Evolutionary conservation across 352 stramenopile species (phyloP), one percentile per base, ranked within the genome.

Genomic region (Phytopythium mirpurense): DNA sequence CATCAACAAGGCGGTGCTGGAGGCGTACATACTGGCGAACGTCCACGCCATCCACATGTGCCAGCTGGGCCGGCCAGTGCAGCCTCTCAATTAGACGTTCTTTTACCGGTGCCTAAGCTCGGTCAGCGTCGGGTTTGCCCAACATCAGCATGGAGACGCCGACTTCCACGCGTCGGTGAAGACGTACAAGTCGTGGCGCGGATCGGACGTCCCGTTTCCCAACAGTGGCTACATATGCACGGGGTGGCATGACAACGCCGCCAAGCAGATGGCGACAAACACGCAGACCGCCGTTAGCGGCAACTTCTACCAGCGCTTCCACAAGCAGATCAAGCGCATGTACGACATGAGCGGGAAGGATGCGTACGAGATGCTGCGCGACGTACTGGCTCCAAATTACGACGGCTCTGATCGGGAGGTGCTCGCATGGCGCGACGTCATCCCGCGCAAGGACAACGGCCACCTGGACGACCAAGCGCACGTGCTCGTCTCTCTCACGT

Each of bases 21-120:
- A 60, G 5, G 44, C 54, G 26, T 60, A 60, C 26, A 44, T 47
- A 6, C 44, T 60, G 18, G 54, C 44, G 12, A 54, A 60, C 15
- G 16, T 54, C 12, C 44, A 59, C 44, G 45, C 40, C 18, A 23
- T 53, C 19, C 43, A 43, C 36, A 8, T 59, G n/a, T 59, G 53
- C 6, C 24, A 38, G 18, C 41, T 15, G 7, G 41, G 27, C 6
- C 23, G n/a, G 2, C n/a, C 26, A 2, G n/a, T 42, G 2, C 7
- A 43, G 4, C 7, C 14, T 4, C 15, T 41, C 4, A 41, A 21
- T 5, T 6, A 47, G 9, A 40, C 6, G 12, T 57, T 57, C 40
- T 51, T 57, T 15, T 36, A 57, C 24, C 27, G 24, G 4, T 51
- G 51, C 38, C 31, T 57, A 29, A 18, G 41, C 0, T 10, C 31